These are phyloP conservation scores for Fusarium chaquense DNA, from an alignment of 2,329 filamentous ascomycete genomes.

Conservation along the genomic window DNA sequence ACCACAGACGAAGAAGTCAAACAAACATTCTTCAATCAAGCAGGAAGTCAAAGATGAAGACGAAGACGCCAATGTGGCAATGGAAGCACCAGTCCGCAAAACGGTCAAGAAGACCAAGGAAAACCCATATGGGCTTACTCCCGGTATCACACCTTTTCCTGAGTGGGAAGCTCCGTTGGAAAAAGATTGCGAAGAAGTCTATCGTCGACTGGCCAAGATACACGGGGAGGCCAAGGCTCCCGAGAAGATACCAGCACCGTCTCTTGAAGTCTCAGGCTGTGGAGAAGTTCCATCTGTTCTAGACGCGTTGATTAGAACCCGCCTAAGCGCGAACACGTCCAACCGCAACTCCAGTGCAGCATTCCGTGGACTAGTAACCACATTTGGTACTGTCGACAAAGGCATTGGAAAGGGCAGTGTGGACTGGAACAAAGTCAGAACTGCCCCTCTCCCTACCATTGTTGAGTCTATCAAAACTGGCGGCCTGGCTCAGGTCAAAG, in stretches of 20 bases:
- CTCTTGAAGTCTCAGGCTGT: conserved; percentile 46
- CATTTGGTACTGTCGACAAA: conserved; percentile 42
- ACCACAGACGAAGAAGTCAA: conserved; percentile 2
- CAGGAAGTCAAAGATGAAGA: conserved; percentile 29
- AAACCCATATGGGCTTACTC: conserved; percentile 47
- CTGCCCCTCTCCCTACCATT: conserved; percentile 60
- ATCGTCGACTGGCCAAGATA: conserved; percentile 38
- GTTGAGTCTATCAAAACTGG: conserved; percentile 70
- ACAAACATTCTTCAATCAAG: conserved; percentile 17
- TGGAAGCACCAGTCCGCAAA: conserved; percentile 30
- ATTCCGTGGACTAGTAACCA: conserved; percentile 44
- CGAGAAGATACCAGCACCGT: conserved; percentile 46
- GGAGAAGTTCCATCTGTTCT: conserved; percentile 47
- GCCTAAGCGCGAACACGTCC: conserved; percentile 46
- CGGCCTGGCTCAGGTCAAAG: conserved; percentile 45
- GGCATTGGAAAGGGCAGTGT: conserved; percentile 47
- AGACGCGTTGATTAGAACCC: conserved; percentile 46
- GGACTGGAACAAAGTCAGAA: conserved; percentile 46
- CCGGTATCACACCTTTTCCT: conserved; percentile 46
- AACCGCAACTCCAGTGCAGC: conserved; percentile 46
- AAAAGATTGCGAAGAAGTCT: conserved; percentile 43
- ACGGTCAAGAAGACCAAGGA: conserved; percentile 42
- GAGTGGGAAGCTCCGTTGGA: conserved; percentile 43
- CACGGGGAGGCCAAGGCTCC: conserved; percentile 45
- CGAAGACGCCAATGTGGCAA: conserved; percentile 2